phyloP scores from a whole-genome alignment of 345 rosid genomes.

The Hibiscus mutabilis region DNA sequence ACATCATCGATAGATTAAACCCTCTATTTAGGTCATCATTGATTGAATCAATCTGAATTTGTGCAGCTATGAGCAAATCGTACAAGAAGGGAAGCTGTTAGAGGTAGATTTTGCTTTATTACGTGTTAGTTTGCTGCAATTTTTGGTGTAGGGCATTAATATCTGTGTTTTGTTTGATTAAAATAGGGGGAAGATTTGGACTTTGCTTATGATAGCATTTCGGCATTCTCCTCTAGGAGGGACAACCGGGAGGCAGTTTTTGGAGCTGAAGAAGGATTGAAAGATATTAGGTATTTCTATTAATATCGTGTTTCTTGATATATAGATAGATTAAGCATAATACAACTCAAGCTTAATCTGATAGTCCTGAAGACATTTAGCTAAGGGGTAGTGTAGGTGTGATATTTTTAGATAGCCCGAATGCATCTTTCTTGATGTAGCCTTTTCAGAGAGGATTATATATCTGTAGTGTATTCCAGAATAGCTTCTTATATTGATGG shows the following conservation, averaged over 20 bases:
- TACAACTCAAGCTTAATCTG: not conserved
- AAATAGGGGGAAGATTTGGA: slow-evolving; percentile 88
- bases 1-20: not conserved
- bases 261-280: slow-evolving; percentile 81
- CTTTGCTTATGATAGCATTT: slow-evolving; percentile 89
- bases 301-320: not conserved
- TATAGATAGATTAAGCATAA: not conserved
- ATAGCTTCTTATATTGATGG: slow-evolving; percentile 9
- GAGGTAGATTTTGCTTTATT: slow-evolving; percentile 35
- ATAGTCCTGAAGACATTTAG: not conserved
- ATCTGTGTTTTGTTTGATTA: not conserved
- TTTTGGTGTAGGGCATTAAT: not conserved
- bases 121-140: not conserved
- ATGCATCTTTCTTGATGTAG: not conserved
- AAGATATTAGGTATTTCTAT: slow-evolving; percentile 60
- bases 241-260: slow-evolving; percentile 90
- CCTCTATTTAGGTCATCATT: not conserved
- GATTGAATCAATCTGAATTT: slow-evolving; percentile 5
- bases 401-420: not conserved
- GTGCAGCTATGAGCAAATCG: slow-evolving; percentile 62
- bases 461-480: not conserved
- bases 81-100: slow-evolving; percentile 68
- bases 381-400: not conserved
- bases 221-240: slow-evolving; percentile 80
- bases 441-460: not conserved